Conservation (phyloP, 73 alveolate species). For the Effrenium voratum region DNA sequence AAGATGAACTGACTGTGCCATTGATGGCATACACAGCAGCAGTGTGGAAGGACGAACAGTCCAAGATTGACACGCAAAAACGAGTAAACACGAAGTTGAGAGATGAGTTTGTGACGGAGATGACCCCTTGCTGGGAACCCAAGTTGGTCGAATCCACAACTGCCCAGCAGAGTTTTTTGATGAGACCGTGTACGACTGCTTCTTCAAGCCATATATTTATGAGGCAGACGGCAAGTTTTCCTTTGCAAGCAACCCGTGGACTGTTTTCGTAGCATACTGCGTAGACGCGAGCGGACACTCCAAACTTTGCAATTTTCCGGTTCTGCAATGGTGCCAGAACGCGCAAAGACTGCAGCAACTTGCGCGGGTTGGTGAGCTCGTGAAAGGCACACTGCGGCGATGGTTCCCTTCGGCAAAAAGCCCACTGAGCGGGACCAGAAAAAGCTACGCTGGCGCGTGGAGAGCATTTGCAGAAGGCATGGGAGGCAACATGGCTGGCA, state of each 20-base stretch:
- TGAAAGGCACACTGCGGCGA: not conserved
- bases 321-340: slow-evolving; percentile 16
- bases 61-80: not conserved
- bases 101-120: slow-evolving; percentile 8
- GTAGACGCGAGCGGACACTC: not conserved
- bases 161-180: not conserved
- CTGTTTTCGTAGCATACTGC: not conserved
- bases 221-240: not conserved
- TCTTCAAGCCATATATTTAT: not conserved
- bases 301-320: not conserved
- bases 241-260: slow-evolving; percentile 8
- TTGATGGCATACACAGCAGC: slow-evolving; percentile 4
- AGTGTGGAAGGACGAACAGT: not conserved
- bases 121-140: not conserved
- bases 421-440: not conserved
- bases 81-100: not conserved
- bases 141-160: not conserved
- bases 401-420: too few relatives aligned
- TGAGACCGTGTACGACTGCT: slow-evolving; percentile 3
- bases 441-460: slow-evolving; percentile 2
- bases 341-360: slow-evolving; percentile 1
- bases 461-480: not conserved
- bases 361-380: slow-evolving; percentile 12
- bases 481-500: slow-evolving; percentile 19
- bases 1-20: slow-evolving; percentile 6